phyloP scores from a whole-genome alignment of 257 asterid species.

The Solanum etuberosum region DNA sequence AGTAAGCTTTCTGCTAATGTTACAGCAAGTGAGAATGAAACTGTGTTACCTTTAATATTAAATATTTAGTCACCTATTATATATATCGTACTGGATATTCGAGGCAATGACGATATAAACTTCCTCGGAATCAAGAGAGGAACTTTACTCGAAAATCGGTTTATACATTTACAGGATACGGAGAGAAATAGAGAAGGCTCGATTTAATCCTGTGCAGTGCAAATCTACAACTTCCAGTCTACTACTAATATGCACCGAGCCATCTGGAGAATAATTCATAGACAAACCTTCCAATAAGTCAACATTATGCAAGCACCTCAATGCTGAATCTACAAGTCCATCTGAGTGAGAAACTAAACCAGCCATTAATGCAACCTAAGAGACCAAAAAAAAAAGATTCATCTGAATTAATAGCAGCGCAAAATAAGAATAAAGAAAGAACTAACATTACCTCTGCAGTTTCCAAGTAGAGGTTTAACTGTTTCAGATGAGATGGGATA shows the following conservation, averaged over 20 bases:
- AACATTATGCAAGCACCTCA: conserved; percentile 42
- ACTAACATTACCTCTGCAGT: conserved; percentile 68
- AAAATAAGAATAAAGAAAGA: background rate
- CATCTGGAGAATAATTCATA: conserved; percentile 11
- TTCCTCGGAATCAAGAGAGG: background rate
- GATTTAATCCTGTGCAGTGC: background rate
- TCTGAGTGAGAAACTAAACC: conserved; percentile 63
- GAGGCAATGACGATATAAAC: background rate
- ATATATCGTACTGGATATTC: background rate
- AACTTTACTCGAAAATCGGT: background rate
- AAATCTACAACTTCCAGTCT: background rate
- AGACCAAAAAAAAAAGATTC: background rate
- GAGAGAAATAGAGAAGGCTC: background rate
- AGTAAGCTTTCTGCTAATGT: background rate
- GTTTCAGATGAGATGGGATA: conserved; percentile 38
- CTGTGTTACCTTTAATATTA: background rate
- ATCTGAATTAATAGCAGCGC: background rate
- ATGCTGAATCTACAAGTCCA: conserved; percentile 55
- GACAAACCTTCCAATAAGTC: conserved; percentile 52
- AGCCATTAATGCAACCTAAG: conserved; percentile 64
- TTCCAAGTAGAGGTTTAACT: conserved; percentile 67
- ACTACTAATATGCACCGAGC: background rate
- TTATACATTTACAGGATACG: background rate
- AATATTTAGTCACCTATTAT: background rate
- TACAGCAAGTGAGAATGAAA: background rate